These are phyloP conservation scores for Colletotrichum gigasporum DNA, from an alignment of 2,329 filamentous ascomycete genomes.

Conservation along the genomic window DNA sequence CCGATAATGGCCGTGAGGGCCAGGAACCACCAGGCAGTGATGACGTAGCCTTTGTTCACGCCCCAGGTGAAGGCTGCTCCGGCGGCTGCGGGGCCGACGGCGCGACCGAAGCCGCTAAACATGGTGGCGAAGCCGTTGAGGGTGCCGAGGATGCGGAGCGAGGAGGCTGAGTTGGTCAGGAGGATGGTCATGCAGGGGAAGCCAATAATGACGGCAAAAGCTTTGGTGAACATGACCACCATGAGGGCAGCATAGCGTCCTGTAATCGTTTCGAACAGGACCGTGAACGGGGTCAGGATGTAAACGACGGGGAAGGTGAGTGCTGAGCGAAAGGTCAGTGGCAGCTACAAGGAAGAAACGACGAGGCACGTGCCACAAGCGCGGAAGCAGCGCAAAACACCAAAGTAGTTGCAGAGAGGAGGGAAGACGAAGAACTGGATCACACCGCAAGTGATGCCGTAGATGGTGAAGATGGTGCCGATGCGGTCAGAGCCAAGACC, in stretches of 20 bases:
- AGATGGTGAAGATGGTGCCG: slow-evolving; percentile 85
- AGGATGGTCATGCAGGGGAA: slow-evolving; percentile 93
- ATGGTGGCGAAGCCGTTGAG: slow-evolving; percentile 93
- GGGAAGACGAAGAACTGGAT: slow-evolving; percentile 91
- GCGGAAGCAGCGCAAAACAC: slow-evolving; percentile 78
- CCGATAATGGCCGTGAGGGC: slow-evolving; percentile 70
- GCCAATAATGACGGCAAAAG: slow-evolving; percentile 80
- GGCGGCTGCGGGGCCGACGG: slow-evolving; percentile 77
- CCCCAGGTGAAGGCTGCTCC: slow-evolving; percentile 82
- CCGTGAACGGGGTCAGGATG: slow-evolving; percentile 82
- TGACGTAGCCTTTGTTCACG: slow-evolving; percentile 77
- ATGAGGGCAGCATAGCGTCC: slow-evolving; percentile 71
- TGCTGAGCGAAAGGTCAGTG: slow-evolving; percentile 44
- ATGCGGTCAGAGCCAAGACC: slow-evolving; percentile 78
- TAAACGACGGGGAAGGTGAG: slow-evolving; percentile 79
- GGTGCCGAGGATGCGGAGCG: slow-evolving; percentile 84
- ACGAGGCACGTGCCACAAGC: slow-evolving; percentile 57
- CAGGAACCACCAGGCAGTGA: slow-evolving; percentile 86
- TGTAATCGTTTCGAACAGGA: slow-evolving; percentile 61
- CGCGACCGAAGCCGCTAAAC: slow-evolving; percentile 82
- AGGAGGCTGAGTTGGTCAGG: slow-evolving; percentile 87
- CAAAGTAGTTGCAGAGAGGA: slow-evolving; percentile 74
- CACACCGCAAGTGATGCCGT: slow-evolving; percentile 81
- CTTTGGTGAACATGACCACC: slow-evolving; percentile 76
- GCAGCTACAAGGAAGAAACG: background rate